Evolutionary conservation across 768 basidiomycete genomes (phyloP).

Genomic region (Inosperma sp.): DNA sequence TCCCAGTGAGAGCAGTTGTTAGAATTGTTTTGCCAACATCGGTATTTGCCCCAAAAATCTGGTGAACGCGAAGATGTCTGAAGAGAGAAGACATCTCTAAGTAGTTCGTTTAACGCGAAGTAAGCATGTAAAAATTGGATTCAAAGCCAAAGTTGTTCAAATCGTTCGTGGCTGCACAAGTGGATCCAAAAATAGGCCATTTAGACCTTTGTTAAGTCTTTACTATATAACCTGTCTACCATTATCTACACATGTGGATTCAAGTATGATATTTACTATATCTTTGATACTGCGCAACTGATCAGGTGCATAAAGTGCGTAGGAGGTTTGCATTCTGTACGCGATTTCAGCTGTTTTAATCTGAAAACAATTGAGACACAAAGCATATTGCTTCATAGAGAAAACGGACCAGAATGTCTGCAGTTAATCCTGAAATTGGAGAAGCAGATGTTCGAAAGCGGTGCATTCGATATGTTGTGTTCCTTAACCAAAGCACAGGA

Average conservation of each 20-base stretch:
- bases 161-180: too few relatives aligned
- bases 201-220: too few relatives aligned
- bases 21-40: conserved; percentile 94
- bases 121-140: background rate
- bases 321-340: conserved; percentile 46
- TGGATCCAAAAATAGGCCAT: too few relatives aligned
- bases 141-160: too few relatives aligned
- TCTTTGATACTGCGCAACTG: conserved; percentile 34
- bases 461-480: conserved; percentile 71
- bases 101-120: background rate
- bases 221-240: too few relatives aligned
- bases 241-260: too few relatives aligned
- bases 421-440: conserved; percentile 78
- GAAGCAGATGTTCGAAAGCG: conserved; percentile 75
- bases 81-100: conserved; percentile 73
- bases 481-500: conserved; percentile 41
- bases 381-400: background rate
- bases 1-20: conserved; percentile 73
- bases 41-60: conserved; percentile 94
- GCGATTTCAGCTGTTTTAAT: conserved; percentile 67
- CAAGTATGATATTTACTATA: conserved; percentile 13
- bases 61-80: conserved; percentile 79
- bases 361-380: conserved; percentile 29
- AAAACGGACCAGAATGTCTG: conserved; percentile 67
- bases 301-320: conserved; percentile 53